Evolutionary conservation across 106 monocot genomes (phyloP).

Genomic region (Acorus gramineus): DNA sequence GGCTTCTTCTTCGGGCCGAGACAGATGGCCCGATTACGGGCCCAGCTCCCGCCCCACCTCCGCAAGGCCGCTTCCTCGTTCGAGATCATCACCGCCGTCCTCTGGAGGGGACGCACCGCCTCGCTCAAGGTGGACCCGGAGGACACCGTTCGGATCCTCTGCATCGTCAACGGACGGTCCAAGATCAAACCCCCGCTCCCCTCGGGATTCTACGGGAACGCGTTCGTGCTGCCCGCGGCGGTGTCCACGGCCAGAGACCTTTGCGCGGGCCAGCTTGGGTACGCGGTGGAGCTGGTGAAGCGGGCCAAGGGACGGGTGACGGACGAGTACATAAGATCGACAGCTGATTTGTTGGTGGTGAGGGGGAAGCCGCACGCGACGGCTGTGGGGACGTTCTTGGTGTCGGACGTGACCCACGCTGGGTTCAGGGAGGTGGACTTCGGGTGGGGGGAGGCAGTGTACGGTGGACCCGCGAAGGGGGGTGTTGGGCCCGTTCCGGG

Average conservation of each 20-base stretch:
- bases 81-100: constrained; percentile 43
- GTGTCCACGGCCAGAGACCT: constrained; percentile 29
- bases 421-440: constrained; percentile 42
- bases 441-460: constrained; percentile 58
- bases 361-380: constrained; percentile 38
- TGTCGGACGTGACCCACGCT: constrained; percentile 46
- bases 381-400: constrained; percentile 23
- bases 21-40: constrained; percentile 16
- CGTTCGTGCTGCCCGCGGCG: constrained; percentile 42
- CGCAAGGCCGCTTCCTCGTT: constrained; percentile 27
- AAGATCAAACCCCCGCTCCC: constrained; percentile 21
- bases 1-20: constrained; percentile 41
- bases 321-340: constrained; percentile 47
- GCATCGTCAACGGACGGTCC: constrained; percentile 35
- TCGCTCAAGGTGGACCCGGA: constrained; percentile 27
- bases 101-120: constrained; percentile 46
- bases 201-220: constrained; percentile 65
- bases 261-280: constrained; percentile 23
- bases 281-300: constrained; percentile 43
- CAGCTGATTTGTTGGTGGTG: constrained; percentile 48
- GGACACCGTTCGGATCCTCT: constrained; percentile 34
- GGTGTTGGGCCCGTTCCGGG: constrained; percentile 40
- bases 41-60: constrained; percentile 19
- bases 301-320: constrained; percentile 33
- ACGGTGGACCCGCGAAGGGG: constrained; percentile 40